Evolutionary conservation across 495 filamentous ascomycete genomes (phyloP).

Genomic region (Antarctomyces pellizariae): DNA sequence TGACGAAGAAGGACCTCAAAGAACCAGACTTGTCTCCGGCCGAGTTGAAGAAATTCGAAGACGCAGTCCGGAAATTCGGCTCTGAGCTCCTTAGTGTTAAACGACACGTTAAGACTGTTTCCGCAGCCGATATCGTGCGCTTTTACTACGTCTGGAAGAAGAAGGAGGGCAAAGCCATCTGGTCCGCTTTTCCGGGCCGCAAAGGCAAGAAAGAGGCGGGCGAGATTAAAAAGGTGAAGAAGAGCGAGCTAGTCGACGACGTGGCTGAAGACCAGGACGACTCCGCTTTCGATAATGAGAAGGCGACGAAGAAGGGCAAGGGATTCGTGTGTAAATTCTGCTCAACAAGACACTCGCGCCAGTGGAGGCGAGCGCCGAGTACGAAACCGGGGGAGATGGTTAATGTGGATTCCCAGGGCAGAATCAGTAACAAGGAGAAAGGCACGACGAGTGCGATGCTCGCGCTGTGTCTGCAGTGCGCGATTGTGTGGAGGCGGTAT

Average conservation of each 20-base stretch:
- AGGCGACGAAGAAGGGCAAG: slow-evolving; percentile 54
- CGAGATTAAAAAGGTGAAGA: slow-evolving; percentile 26
- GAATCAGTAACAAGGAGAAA: slow-evolving; percentile 45
- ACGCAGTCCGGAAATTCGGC: slow-evolving; percentile 74
- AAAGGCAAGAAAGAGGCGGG: slow-evolving; percentile 72
- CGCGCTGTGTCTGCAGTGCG: slow-evolving; percentile 75
- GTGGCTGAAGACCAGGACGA: slow-evolving; percentile 86
- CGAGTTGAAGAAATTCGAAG: slow-evolving; percentile 76
- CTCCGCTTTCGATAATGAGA: slow-evolving; percentile 84
- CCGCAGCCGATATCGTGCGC: slow-evolving; percentile 55
- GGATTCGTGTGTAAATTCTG: slow-evolving; percentile 94
- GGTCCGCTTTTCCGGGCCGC: slow-evolving; percentile 67
- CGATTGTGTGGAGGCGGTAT: slow-evolving; percentile 80
- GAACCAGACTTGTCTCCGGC: slow-evolving; percentile 61
- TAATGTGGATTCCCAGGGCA: slow-evolving; percentile 38
- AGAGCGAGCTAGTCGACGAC: slow-evolving; percentile 59
- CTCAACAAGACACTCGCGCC: slow-evolving; percentile 46
- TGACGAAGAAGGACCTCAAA: slow-evolving; percentile 52
- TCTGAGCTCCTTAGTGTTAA: slow-evolving; percentile 72
- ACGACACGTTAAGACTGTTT: slow-evolving; percentile 63
- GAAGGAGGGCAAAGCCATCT: slow-evolving; percentile 65
- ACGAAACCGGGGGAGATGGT: slow-evolving; percentile 46
- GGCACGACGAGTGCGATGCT: slow-evolving; percentile 48
- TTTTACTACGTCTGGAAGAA: slow-evolving; percentile 99
- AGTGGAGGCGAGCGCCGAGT: slow-evolving; percentile 80